A percentile compares a stretch with the other conserved stretches of the same genome.
Conservation (phyloP, 2,329 filamentous ascomycete genomes). For the Kalmusia sp. region DNA sequence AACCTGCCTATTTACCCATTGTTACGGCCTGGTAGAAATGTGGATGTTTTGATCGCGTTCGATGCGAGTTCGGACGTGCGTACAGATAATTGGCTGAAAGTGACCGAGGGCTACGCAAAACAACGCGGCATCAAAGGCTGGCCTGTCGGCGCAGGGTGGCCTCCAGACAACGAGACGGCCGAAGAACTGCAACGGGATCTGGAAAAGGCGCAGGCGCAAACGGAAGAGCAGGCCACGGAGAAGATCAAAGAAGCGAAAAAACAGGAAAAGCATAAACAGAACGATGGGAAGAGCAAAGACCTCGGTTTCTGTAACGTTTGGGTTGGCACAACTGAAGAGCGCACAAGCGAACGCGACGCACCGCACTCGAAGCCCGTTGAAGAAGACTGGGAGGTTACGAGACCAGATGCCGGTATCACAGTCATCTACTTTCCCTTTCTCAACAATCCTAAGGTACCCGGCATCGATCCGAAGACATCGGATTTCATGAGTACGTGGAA, state of each 20-base stretch:
- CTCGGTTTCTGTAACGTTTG: constrained; percentile 93
- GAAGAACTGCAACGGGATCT: constrained; percentile 70
- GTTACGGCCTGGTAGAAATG: constrained; percentile 82
- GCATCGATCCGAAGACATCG: constrained; percentile 80
- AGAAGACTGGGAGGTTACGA: constrained; percentile 71
- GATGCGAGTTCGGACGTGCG: constrained; percentile 93
- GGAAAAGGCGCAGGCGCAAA: constrained; percentile 69
- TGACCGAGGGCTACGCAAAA: constrained; percentile 89
- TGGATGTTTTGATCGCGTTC: constrained; percentile 91
- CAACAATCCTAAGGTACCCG: constrained; percentile 78
- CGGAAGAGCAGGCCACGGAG: constrained; percentile 65
- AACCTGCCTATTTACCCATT: constrained; percentile 96
- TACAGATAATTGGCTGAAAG: constrained; percentile 94
- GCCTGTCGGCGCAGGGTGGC: constrained; percentile 96
- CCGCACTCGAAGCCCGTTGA: constrained; percentile 63
- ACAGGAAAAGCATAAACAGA: constrained; percentile 26
- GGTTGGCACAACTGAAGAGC: constrained; percentile 85
- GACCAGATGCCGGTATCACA: constrained; percentile 82
- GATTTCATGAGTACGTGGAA: constrained; percentile 98
- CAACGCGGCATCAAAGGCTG: constrained; percentile 92
- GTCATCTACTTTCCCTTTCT: constrained; percentile 92
- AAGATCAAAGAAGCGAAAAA: constrained; percentile 67
- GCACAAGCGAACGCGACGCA: constrained; percentile 62
- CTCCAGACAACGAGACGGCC: constrained; percentile 65
- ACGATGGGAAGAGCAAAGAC: constrained; percentile 51